Percentiles rank a stretch among this genome's conserved stretches.
Conservation (phyloP, 352 stramenopile genomes). For the Pythium brassicae region DNA sequence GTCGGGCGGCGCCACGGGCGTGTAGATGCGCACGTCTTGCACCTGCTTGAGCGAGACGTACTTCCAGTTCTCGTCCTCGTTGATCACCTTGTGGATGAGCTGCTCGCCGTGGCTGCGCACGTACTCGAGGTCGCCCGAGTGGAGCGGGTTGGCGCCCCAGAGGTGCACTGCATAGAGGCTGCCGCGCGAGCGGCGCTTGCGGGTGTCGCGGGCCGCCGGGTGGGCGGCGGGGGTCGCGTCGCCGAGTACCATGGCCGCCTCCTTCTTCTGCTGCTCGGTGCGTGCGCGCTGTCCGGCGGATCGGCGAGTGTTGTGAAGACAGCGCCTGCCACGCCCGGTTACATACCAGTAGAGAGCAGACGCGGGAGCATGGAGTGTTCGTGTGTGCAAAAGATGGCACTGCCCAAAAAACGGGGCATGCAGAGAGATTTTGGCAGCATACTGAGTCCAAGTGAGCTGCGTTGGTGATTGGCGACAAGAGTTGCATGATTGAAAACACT, state of each 20-base stretch:
- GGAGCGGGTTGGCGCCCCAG: constrained; percentile 29
- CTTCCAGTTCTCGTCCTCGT: constrained; percentile 43
- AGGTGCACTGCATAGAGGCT: constrained; percentile 34
- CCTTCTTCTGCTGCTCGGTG: neutral
- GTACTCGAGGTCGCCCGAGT: constrained; percentile 49
- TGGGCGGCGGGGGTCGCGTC: neutral
- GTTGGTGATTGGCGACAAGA: too few species aligned
- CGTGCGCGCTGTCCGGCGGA: too few species aligned
- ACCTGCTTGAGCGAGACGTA: constrained; percentile 56
- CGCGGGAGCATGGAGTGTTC: too few species aligned
- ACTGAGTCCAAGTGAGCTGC: too few species aligned
- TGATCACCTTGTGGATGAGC: constrained; percentile 33
- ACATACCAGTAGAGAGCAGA: too few species aligned
- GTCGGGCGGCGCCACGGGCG: constrained; percentile 23
- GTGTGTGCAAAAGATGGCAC: too few species aligned
- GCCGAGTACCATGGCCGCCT: constrained; percentile 2
- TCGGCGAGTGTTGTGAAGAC: too few species aligned
- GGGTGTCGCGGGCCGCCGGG: neutral
- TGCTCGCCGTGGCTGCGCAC: constrained; percentile 43
- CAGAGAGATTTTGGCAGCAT: too few species aligned
- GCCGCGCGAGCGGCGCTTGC: constrained; percentile 14
- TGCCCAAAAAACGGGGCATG: too few species aligned
- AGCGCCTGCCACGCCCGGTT: too few species aligned
- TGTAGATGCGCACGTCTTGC: constrained; percentile 67
- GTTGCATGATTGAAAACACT: too few species aligned